A percentile compares a stretch with the other conserved stretches of the same genome.
Conservation (phyloP, 495 filamentous ascomycete genomes). For the Neurospora sp. region DNA sequence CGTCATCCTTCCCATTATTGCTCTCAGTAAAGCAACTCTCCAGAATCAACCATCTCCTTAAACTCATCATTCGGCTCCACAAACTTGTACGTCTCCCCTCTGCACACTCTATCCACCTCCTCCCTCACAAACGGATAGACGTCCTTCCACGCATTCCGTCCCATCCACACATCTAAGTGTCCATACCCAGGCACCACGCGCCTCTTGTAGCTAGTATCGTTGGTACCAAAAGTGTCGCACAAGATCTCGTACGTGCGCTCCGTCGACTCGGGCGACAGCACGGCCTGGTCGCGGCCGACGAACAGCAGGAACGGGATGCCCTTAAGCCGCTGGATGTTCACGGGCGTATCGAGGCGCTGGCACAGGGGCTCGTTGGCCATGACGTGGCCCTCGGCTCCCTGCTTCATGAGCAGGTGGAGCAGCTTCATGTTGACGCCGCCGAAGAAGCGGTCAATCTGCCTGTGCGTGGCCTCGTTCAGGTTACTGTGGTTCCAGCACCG, state of each 20-base stretch:
- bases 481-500: constrained; percentile 55
- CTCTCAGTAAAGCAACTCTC: constrained; percentile 28
- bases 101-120: constrained; percentile 42
- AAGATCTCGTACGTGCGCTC: constrained; percentile 47
- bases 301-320: constrained; percentile 51
- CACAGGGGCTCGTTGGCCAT: constrained; percentile 40
- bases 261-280: constrained; percentile 49
- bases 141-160: constrained; percentile 49
- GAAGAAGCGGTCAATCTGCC: constrained; percentile 51
- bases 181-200: constrained; percentile 52
- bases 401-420: constrained; percentile 47
- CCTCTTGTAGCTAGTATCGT: constrained; percentile 35
- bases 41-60: constrained; percentile 30
- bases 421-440: constrained; percentile 51
- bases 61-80: constrained; percentile 32
- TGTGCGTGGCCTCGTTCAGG: constrained; percentile 54
- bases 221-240: constrained; percentile 40
- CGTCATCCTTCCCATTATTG: neutral
- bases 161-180: constrained; percentile 60
- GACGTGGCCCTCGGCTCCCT: constrained; percentile 43
- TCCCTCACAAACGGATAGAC: constrained; percentile 50
- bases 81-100: constrained; percentile 30
- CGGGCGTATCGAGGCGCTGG: constrained; percentile 34
- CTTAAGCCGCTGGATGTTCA: constrained; percentile 41
- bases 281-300: constrained; percentile 49